Percentiles rank a stretch among this genome's conserved stretches.
These are phyloP conservation scores for Yarrowia galli DNA, from an alignment of 1,139 yeast species.

Conservation along the genomic window DNA sequence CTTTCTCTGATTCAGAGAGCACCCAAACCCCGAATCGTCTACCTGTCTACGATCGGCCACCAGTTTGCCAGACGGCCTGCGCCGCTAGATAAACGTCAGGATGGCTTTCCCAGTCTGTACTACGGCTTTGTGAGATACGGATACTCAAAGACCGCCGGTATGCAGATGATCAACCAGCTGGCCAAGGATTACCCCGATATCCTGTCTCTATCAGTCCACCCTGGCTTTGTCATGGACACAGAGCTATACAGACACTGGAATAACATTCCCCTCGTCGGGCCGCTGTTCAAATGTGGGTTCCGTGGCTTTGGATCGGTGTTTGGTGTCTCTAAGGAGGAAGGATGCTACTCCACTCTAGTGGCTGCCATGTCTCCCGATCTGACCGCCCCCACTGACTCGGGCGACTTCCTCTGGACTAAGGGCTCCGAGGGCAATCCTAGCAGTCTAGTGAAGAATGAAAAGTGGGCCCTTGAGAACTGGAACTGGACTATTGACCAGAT, in stretches of 20 bases:
- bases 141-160: constrained; percentile 78
- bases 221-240: constrained; percentile 85
- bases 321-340: constrained; percentile 77
- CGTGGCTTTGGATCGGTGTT: constrained; percentile 70
- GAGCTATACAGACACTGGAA: constrained; percentile 78
- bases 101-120: constrained; percentile 66
- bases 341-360: constrained; percentile 68
- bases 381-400: constrained; percentile 59
- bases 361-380: constrained; percentile 66
- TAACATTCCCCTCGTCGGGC: constrained; percentile 75
- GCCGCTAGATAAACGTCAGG: constrained; percentile 60
- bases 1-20: constrained; percentile 60
- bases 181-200: constrained; percentile 72
- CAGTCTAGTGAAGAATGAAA: constrained; percentile 63
- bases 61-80: constrained; percentile 61
- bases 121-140: constrained; percentile 85
- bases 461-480: constrained; percentile 76
- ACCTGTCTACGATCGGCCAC: constrained; percentile 76
- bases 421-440: constrained; percentile 66
- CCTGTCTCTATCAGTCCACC: constrained; percentile 74
- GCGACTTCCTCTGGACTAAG: constrained; percentile 69
- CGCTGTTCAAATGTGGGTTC: constrained; percentile 71
- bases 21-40: constrained; percentile 64
- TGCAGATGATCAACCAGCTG: constrained; percentile 73
- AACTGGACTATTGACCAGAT: constrained; percentile 79